These are phyloP conservation scores for Suillus fuscotomentosus DNA, from an alignment of 768 basidiomycete genomes.

Conservation along the genomic window DNA sequence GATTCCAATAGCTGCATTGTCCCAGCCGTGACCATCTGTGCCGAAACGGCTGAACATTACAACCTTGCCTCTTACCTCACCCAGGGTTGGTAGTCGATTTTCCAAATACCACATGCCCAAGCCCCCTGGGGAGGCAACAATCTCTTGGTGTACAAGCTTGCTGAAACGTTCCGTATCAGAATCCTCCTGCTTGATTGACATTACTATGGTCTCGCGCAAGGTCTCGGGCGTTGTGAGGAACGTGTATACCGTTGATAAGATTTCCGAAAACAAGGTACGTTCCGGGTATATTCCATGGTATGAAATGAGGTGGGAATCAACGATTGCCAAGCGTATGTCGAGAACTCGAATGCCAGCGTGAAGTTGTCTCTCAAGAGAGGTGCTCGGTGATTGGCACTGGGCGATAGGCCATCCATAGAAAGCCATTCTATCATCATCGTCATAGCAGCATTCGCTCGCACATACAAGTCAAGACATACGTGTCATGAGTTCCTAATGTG, in stretches of 20 bases:
- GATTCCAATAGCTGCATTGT: slow-evolving; percentile 77
- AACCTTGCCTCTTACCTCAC: slow-evolving; percentile 83
- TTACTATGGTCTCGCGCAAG: slow-evolving; percentile 70
- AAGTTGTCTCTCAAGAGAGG: slow-evolving; percentile 68
- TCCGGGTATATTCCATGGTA: slow-evolving; percentile 83
- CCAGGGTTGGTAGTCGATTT: slow-evolving; percentile 75
- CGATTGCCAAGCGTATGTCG: slow-evolving; percentile 76
- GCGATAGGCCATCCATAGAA: slow-evolving; percentile 85
- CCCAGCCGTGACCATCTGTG: slow-evolving; percentile 66
- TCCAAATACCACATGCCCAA: slow-evolving; percentile 77
- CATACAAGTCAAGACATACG: slow-evolving; percentile 39
- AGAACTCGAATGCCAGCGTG: slow-evolving; percentile 75
- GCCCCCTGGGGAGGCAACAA: slow-evolving; percentile 49
- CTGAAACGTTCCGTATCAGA: slow-evolving; percentile 57
- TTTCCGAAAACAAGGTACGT: slow-evolving; percentile 60
- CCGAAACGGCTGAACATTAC: slow-evolving; percentile 88
- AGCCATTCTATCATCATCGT: slow-evolving; percentile 47
- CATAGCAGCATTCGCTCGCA: slow-evolving; percentile 3
- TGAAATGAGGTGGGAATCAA: slow-evolving; percentile 61
- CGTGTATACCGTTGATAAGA: slow-evolving; percentile 56
- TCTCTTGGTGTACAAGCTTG: slow-evolving; percentile 60
- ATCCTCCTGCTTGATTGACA: slow-evolving; percentile 91
- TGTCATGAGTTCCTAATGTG: slow-evolving; percentile 62
- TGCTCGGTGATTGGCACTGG: slow-evolving; percentile 74
- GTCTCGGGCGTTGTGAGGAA: slow-evolving; percentile 64